Evolutionary conservation across 495 filamentous ascomycete genomes (phyloP).

Genomic region (Podospora appendiculata): DNA sequence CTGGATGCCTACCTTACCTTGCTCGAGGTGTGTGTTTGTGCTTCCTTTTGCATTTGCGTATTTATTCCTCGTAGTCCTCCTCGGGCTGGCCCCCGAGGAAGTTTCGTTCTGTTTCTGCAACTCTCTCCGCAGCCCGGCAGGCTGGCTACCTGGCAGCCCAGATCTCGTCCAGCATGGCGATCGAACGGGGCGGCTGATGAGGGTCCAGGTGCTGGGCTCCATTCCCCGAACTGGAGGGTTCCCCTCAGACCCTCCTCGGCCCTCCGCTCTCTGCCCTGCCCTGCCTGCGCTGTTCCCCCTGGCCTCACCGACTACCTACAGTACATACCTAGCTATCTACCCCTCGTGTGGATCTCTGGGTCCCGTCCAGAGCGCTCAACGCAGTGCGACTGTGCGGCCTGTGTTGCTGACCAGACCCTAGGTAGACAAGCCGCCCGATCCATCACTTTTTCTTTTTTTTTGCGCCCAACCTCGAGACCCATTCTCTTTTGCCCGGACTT

Average conservation of each 20-base stretch:
- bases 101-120: not conserved
- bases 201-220: not conserved
- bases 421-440: constrained; percentile 7
- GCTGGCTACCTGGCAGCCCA: too few species aligned
- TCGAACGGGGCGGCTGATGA: constrained; percentile 13
- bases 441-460: not conserved
- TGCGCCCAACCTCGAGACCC: constrained; percentile 12
- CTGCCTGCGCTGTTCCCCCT: constrained; percentile 5
- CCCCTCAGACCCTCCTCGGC: not conserved
- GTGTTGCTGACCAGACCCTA: constrained; percentile 14
- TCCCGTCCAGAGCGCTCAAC: too few species aligned
- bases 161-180: constrained; percentile 9
- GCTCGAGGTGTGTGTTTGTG: too few species aligned
- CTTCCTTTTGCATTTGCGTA: too few species aligned
- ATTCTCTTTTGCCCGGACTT: constrained; percentile 1
- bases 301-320: constrained; percentile 3
- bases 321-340: not conserved
- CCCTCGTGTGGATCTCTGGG: constrained; percentile 17
- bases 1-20: too few species aligned
- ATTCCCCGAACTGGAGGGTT: too few species aligned
- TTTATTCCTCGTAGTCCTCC: too few species aligned
- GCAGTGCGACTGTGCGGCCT: too few species aligned
- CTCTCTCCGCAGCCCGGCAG: too few species aligned
- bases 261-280: not conserved
- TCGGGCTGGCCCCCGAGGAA: too few species aligned